Conservation (phyloP, 176 grass and related monocot species). For the Pharus latifolius region DNA sequence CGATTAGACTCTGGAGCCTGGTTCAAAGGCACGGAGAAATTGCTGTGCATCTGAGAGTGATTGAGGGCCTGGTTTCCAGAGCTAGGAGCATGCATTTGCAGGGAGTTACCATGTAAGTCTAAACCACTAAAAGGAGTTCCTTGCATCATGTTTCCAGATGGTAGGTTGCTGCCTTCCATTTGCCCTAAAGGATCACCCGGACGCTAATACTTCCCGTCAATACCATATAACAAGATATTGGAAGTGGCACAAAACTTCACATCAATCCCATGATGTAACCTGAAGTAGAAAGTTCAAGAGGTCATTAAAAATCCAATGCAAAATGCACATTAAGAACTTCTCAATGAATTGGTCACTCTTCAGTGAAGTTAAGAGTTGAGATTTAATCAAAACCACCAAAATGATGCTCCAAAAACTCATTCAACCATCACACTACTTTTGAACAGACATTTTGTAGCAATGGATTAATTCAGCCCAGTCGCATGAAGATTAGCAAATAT, state of each 20-base stretch:
- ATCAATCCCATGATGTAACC: background rate
- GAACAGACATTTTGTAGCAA: background rate
- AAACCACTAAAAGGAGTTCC: slow-evolving; percentile 34
- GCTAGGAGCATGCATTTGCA: slow-evolving; percentile 36
- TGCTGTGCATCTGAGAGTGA: slow-evolving; percentile 24
- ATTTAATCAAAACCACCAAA: background rate
- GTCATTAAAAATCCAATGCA: slow-evolving; percentile 5
- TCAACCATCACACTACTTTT: background rate
- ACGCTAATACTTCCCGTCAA: background rate
- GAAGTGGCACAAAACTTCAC: background rate
- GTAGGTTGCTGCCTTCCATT: slow-evolving; percentile 66
- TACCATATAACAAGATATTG: slow-evolving; percentile 12
- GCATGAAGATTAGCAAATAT: too few species aligned
- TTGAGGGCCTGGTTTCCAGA: slow-evolving; percentile 20
- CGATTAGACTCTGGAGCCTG: slow-evolving; percentile 33
- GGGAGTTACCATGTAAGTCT: slow-evolving; percentile 29
- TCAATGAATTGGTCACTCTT: background rate
- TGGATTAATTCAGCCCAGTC: background rate
- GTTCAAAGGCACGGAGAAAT: slow-evolving; percentile 11
- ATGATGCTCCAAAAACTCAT: background rate
- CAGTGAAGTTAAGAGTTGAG: background rate
- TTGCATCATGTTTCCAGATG: slow-evolving; percentile 35
- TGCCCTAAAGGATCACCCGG: slow-evolving; percentile 2
- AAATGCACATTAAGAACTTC: background rate
- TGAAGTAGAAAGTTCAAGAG: slow-evolving; percentile 8